phyloP scores from a whole-genome alignment of 306 rosid species.

The Canavalia ensiformis region DNA sequence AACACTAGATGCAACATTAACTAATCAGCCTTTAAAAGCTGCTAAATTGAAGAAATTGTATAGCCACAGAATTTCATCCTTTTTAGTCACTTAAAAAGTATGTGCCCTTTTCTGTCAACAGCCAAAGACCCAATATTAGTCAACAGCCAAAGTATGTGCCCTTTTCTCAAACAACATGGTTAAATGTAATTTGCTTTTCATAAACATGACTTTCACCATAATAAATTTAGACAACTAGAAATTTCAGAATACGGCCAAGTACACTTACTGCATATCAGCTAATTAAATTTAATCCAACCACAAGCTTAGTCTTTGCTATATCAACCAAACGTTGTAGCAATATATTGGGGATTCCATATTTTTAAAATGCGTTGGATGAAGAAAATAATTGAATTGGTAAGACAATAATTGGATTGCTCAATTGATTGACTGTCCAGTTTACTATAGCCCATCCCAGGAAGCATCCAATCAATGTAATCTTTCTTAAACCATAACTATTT shows the following conservation, averaged over 20 bases:
- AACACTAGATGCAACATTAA: conserved; percentile 36
- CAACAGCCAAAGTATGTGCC: conserved; percentile 14
- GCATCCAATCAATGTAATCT: neutral
- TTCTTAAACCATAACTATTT: neutral
- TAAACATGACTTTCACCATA: conserved; percentile 12
- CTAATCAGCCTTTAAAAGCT: neutral
- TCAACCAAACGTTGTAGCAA: neutral
- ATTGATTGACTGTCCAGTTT: conserved; percentile 22
- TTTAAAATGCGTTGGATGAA: neutral
- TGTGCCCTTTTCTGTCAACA: conserved; percentile 20
- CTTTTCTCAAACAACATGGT: conserved; percentile 15
- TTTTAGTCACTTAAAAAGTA: conserved; percentile 30
- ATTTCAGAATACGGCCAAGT: conserved; percentile 8
- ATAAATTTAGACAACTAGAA: conserved; percentile 18
- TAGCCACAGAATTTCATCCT: neutral
- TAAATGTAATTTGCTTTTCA: neutral
- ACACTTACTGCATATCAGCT: neutral
- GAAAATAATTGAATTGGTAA: conserved; percentile 20
- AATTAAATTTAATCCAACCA: conserved; percentile 27
- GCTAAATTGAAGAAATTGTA: conserved; percentile 31
- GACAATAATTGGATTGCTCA: conserved; percentile 2
- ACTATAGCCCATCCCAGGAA: neutral
- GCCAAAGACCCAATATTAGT: conserved; percentile 14
- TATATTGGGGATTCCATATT: neutral
- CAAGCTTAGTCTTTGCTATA: conserved; percentile 15